phyloP scores from a whole-genome alignment of 2,329 filamentous ascomycete genomes.

The Aphanocladium album region DNA sequence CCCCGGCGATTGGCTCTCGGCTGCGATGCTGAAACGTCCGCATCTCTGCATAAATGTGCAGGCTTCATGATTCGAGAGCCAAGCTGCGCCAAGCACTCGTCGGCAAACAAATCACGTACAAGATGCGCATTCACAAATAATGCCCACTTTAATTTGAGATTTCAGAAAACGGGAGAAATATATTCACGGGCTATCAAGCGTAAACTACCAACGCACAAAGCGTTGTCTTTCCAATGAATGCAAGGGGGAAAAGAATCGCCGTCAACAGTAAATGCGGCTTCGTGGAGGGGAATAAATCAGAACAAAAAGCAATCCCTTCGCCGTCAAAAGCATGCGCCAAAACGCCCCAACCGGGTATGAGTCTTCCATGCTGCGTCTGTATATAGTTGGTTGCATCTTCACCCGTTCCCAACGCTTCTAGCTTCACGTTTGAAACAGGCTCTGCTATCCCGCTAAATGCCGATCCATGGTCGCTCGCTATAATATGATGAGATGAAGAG shows the following conservation, averaged over 20 bases:
- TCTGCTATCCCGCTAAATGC: not conserved
- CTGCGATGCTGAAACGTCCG: conserved; percentile 1
- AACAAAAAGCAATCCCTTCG: not conserved
- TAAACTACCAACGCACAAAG: not conserved
- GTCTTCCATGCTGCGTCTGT: not conserved
- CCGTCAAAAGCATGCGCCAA: not conserved
- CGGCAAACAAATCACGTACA: not conserved
- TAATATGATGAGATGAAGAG: not conserved
- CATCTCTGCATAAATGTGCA: not conserved
- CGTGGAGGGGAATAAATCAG: not conserved
- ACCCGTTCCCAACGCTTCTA: not conserved
- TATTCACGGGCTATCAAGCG: not conserved
- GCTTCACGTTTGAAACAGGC: not conserved
- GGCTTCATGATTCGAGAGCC: not conserved
- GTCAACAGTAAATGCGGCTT: not conserved
- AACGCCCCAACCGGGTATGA: not conserved
- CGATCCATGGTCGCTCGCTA: conserved; percentile 1
- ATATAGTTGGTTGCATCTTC: not conserved
- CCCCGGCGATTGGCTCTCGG: not conserved
- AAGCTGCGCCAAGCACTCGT: not conserved
- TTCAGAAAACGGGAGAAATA: not conserved
- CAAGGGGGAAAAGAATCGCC: not conserved
- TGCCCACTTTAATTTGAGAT: not conserved
- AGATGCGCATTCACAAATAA: not conserved
- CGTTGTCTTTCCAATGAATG: not conserved